Base-by-base conservation (phyloP, 495 filamentous ascomycete genomes). In the Evernia prunastri region DNA sequence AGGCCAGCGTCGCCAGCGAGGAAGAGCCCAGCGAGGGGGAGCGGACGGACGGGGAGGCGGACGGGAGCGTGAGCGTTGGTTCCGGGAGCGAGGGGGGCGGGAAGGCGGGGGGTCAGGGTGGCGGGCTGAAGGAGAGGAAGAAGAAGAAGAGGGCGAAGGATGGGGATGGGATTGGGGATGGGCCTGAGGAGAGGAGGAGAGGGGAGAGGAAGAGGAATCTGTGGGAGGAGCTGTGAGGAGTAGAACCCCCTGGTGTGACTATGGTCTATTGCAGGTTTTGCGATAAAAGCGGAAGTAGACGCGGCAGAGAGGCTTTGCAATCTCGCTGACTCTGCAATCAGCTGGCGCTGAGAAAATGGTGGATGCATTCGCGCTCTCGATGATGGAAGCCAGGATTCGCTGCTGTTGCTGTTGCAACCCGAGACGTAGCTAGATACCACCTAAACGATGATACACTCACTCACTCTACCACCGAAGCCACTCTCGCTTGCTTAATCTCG, bases 161-260 rank as follows among this genome's bases (percentile, higher is more conserved):
- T 4, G n/a, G 25, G 11, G 60, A 23, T 7, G 37, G 40, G 23
- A 20, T 1, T 15, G 56, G n/a, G 20, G 42, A 40, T 3, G 3
- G 20, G 57, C 37, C 39, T 1, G 39, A 33, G 11, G 37, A n/a
- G 39, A 8, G 17, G 15, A 43, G 4, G 40, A 59, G 13, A 13
- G 35, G 23, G 37, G 58, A 33, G 58, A 6, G 61, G 29, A 57
- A 18, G 9, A 35, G 40, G n/a, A 53, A 63, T 36, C 18, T 63
- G 17, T 63, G 51, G 60, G 60, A 63, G 39, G 60, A 63, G 51
- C n/a, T 63, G 29, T 63, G 39, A 62, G 31, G 33, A 11, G 18
- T n/a, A n/a, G n/a, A n/a, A n/a, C n/a, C n/a, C 36, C 29, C 54
- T 57, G 45, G n/a, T 47, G n/a, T 25, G n/a, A 47, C 18, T 45